Conservation (phyloP, 2,329 filamentous ascomycete species). For the Mycogone perniciosa region DNA sequence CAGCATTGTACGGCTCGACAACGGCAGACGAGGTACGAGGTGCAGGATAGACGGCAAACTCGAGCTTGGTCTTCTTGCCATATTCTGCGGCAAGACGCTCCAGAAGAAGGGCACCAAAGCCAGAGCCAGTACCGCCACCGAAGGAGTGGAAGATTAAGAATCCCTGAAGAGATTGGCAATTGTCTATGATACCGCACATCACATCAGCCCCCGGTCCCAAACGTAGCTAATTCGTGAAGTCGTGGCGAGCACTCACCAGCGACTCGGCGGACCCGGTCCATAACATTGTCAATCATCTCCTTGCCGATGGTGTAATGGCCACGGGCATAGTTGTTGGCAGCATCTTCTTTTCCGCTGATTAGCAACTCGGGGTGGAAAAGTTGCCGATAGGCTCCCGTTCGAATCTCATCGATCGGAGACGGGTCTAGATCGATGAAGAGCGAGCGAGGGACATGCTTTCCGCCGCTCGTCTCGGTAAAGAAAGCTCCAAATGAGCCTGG, state of each 20-base stretch:
- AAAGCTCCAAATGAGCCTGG: conserved; percentile 64
- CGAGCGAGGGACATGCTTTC: conserved; percentile 66
- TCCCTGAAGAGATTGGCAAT: conserved; percentile 66
- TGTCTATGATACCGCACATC: conserved; percentile 41
- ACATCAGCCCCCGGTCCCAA: background rate
- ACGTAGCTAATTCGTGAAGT: background rate
- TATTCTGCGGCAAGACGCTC: conserved; percentile 69
- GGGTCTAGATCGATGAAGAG: conserved; percentile 69
- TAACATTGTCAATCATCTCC: conserved; percentile 66
- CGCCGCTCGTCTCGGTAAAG: conserved; percentile 65
- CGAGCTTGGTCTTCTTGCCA: conserved; percentile 72
- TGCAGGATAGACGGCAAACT: conserved; percentile 66
- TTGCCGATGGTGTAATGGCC: conserved; percentile 72
- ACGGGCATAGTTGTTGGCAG: conserved; percentile 71
- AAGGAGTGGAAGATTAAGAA: conserved; percentile 73
- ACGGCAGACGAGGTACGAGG: conserved; percentile 64
- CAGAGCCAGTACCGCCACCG: conserved; percentile 65
- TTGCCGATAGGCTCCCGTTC: conserved; percentile 59
- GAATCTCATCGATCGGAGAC: conserved; percentile 68
- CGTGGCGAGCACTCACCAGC: conserved; percentile 45
- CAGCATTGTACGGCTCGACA: conserved; percentile 69
- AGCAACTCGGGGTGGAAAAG: conserved; percentile 68
- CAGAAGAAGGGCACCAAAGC: conserved; percentile 64
- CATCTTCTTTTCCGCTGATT: conserved; percentile 70
- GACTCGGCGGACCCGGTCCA: conserved; percentile 64